Percentiles rank a stretch among this genome's conserved stretches.
These are phyloP conservation scores for Ceratocystis colombiana DNA, from an alignment of 2,329 filamentous ascomycete species.

Conservation along the genomic window DNA sequence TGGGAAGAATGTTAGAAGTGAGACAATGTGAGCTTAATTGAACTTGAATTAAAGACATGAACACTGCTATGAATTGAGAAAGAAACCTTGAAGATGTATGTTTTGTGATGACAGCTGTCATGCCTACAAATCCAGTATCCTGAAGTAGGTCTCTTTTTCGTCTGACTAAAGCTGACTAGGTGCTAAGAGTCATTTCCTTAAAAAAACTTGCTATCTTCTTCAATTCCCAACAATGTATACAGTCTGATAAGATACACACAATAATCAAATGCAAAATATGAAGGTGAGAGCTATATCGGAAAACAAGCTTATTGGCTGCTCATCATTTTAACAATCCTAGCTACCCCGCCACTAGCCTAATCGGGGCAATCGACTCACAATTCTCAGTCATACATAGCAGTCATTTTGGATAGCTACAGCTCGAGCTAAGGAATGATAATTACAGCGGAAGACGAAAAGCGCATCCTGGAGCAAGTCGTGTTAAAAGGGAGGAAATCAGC, in stretches of 20 bases:
- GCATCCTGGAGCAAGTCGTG: not conserved
- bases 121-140: too few relatives aligned
- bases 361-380: constrained; percentile 19
- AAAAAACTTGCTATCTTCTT: not conserved
- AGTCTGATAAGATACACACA: constrained; percentile 13
- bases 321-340: constrained; percentile 15
- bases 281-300: not conserved
- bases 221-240: not conserved
- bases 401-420: constrained; percentile 2
- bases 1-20: not conserved
- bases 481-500: not conserved
- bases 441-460: constrained; percentile 22
- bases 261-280: not conserved
- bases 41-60: not conserved
- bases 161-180: not conserved
- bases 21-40: constrained; percentile 15
- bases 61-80: too few relatives aligned
- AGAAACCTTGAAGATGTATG: too few relatives aligned
- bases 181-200: constrained; percentile 5
- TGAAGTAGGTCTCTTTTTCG: not conserved
- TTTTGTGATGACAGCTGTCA: too few relatives aligned
- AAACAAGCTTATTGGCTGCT: constrained; percentile 13
- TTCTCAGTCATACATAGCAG: constrained; percentile 22
- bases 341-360: constrained; percentile 23
- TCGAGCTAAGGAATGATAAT: not conserved